Evolutionary conservation across 352 stramenopile species (phyloP).

Genomic region (Globisporangium solare): DNA sequence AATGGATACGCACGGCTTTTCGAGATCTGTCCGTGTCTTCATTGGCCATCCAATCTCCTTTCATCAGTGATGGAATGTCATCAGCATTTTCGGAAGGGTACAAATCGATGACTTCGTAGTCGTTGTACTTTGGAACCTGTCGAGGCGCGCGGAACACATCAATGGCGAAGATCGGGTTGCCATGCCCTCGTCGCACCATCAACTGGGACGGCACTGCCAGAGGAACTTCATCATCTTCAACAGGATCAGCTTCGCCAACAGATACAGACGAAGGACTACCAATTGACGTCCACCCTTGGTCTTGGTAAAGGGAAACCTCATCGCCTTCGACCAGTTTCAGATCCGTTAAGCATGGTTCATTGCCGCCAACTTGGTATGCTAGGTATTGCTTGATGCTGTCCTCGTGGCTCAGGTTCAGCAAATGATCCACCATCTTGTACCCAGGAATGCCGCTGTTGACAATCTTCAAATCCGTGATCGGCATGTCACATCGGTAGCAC

Average conservation of each 20-base stretch:
- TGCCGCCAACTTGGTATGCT: conserved; percentile 77
- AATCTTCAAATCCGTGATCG: conserved; percentile 84
- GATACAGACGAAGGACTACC: conserved; percentile 44
- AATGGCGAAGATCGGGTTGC: conserved; percentile 83
- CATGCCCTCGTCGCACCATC: conserved; percentile 73
- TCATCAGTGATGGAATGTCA: conserved; percentile 22
- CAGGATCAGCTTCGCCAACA: conserved; percentile 12
- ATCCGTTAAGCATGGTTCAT: conserved; percentile 76
- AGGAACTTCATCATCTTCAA: conserved; percentile 4
- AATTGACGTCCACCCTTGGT: conserved; percentile 67
- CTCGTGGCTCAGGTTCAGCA: conserved; percentile 67
- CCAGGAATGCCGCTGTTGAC: conserved; percentile 79
- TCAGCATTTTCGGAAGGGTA: conserved; percentile 18
- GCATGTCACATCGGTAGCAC: conserved; percentile 87
- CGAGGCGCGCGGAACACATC: conserved; percentile 82
- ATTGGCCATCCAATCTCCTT: conserved; percentile 72
- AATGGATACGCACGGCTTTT: conserved; percentile 60
- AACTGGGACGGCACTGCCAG: conserved; percentile 33
- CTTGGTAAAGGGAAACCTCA: conserved; percentile 37
- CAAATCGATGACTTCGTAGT: conserved; percentile 86
- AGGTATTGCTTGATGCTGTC: conserved; percentile 75
- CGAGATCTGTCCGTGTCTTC: conserved; percentile 66
- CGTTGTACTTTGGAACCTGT: conserved; percentile 84
- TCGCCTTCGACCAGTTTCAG: conserved; percentile 51
- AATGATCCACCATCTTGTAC: conserved; percentile 78